A percentile compares a stretch with the other conserved stretches of the same genome.
phyloP scores from a whole-genome alignment of 2,329 filamentous ascomycete genomes.

The Phyllosticta ampelicida region DNA sequence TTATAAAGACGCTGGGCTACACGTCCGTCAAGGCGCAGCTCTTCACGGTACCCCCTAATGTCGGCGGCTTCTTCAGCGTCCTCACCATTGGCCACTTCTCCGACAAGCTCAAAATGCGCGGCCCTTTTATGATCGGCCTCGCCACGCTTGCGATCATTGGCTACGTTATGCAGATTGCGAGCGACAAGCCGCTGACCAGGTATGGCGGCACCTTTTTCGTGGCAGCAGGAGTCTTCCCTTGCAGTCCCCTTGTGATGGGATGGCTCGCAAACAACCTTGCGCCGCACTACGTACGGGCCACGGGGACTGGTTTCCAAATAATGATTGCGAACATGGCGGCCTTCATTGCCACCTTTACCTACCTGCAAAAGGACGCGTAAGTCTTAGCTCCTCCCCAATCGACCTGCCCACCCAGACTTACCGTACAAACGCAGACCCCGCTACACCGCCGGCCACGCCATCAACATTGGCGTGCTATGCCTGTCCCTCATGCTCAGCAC shows the following conservation, averaged over 20 bases:
- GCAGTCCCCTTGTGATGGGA: constrained; percentile 28
- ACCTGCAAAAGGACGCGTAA: constrained; percentile 33
- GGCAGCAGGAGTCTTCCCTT: constrained; percentile 33
- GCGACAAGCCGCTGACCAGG: constrained; percentile 21
- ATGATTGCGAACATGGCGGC: constrained; percentile 40
- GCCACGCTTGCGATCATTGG: constrained; percentile 35
- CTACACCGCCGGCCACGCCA: constrained; percentile 13
- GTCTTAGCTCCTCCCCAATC: not conserved
- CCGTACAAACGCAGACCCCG: constrained; percentile 11
- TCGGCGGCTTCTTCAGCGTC: constrained; percentile 30
- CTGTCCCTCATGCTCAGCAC: constrained; percentile 15
- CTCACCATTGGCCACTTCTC: constrained; percentile 33
- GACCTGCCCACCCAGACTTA: not conserved
- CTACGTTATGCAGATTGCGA: constrained; percentile 44
- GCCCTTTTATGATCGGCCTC: constrained; percentile 42
- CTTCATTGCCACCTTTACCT: constrained; percentile 43
- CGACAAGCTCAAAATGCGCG: constrained; percentile 29
- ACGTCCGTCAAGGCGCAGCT: constrained; percentile 26
- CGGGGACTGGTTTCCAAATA: constrained; percentile 39
- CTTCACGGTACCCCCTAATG: constrained; percentile 31
- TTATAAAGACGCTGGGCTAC: constrained; percentile 29
- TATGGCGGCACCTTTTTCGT: constrained; percentile 33
- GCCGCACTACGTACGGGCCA: constrained; percentile 47
- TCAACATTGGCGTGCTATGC: constrained; percentile 9
- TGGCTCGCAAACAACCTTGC: constrained; percentile 35